Percentiles rank a stretch among this genome's conserved stretches.
These are phyloP conservation scores for Russula lepida DNA, from an alignment of 768 basidiomycete genomes.

Conservation along the genomic window DNA sequence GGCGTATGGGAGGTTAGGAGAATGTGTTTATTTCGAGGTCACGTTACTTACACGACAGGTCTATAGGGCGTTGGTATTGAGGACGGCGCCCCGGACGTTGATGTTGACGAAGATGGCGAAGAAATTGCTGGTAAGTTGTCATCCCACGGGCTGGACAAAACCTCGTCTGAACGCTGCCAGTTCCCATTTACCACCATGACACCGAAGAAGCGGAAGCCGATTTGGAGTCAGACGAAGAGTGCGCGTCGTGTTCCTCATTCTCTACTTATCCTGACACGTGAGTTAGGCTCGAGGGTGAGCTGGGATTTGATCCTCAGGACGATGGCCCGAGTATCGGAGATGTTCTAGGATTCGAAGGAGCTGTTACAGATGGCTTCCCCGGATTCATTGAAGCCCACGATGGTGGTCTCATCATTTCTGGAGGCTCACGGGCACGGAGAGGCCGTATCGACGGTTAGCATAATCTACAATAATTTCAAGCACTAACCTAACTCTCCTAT, in stretches of 20 bases:
- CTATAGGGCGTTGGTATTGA: constrained; percentile 30
- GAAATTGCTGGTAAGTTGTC: constrained; percentile 43
- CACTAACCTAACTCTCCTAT: not conserved
- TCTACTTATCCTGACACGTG: not conserved
- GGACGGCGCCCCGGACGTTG: constrained; percentile 30
- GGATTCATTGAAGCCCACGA: constrained; percentile 20
- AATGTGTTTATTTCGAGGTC: not conserved
- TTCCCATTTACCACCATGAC: constrained; percentile 37
- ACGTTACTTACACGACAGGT: not conserved
- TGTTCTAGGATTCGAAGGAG: constrained; percentile 19
- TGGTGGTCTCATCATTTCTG: constrained; percentile 18
- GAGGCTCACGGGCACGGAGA: constrained; percentile 14
- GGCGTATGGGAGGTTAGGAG: constrained; percentile 33
- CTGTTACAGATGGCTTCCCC: constrained; percentile 20
- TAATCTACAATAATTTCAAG: not conserved
- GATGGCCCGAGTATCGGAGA: constrained; percentile 21
- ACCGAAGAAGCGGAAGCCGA: constrained; percentile 57
- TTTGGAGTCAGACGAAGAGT: constrained; percentile 59
- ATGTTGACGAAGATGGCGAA: constrained; percentile 35
- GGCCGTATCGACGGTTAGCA: constrained; percentile 18
- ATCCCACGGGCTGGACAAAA: not conserved
- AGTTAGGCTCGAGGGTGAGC: constrained; percentile 28
- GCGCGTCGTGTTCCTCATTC: constrained; percentile 20
- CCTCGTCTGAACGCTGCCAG: not conserved
- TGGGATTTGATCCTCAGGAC: constrained; percentile 27